Evolutionary conservation across 441 rosid genomes (phyloP), one percentile per base, ranked within the genome.

Genomic region (Pelargonium fulgidum): DNA sequence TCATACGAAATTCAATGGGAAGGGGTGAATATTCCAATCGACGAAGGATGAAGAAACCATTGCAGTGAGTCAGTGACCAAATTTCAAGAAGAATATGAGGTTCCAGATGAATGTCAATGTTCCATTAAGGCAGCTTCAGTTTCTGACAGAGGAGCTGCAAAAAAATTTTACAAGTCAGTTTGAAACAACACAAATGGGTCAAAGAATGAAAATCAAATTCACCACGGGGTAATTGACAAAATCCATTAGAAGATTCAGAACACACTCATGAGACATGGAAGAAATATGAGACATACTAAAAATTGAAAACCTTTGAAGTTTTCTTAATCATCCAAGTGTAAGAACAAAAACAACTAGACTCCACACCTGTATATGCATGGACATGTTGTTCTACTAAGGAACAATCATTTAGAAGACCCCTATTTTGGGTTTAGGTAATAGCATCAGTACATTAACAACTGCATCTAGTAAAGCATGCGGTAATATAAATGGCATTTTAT

Each of bases 71-170:
- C 39, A 33, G 7, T 45, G 66, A 76, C 73, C 56, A 64, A 47
- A 72, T 72, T 56, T 73, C 75, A 70, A 3, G 66, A 24, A 56
- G 62, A 70, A 20, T 45, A 48, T 24, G 47, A 44, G 19, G 70
- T 17, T 45, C 68, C 70, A 16, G 66, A 67, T 68, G 59, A 39
- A 33, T 73, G 71, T 89, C 85, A 94, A 62, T 88, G 92, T 54
- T 94, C 94, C 97, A 94, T 90, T 81, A 94, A 79, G 62, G 99
- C 98, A 1, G 88, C 80, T 78, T 94, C 99, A 2, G 91, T 94
- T 83, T 94, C 99, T 1, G 98, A 92, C 22, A 94, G 76, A 22
- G 99, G 99, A 81, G 99, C 99, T 94, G 86, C 89, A 85, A 69
- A 62, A 72, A 10, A 29, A 74, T 41, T 24, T 24, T 72, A 75